These are phyloP conservation scores for Echinosophora koreensis DNA, from an alignment of 306 rosid genomes.

Conservation along the genomic window DNA sequence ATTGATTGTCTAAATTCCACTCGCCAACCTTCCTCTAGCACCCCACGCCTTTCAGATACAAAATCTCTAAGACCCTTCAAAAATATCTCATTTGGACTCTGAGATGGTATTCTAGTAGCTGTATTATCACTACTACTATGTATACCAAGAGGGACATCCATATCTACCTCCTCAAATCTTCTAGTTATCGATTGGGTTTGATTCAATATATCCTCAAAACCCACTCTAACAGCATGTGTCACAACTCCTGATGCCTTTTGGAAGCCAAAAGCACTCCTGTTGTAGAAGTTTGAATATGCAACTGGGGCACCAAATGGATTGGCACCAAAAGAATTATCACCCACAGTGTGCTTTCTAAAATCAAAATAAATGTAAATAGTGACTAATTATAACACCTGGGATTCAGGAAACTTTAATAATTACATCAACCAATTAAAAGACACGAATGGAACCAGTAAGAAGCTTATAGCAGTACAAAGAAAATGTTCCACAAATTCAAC, in stretches of 20 bases:
- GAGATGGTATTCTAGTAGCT: conserved; percentile 60
- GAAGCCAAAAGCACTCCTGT: conserved; percentile 70
- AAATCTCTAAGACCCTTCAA: conserved; percentile 94
- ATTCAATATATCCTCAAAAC: conserved; percentile 75
- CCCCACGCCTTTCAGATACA: conserved; percentile 84
- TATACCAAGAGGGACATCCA: conserved; percentile 65
- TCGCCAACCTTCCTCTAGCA: conserved; percentile 94
- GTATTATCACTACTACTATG: conserved; percentile 63
- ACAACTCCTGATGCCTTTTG: conserved; percentile 68
- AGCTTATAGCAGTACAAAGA: conserved; percentile 18
- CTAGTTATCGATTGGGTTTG: conserved; percentile 60
- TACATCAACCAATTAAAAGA: conserved; percentile 34
- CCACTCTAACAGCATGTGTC: conserved; percentile 71
- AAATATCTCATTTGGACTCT: conserved; percentile 68
- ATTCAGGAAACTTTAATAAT: conserved; percentile 46
- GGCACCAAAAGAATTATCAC: conserved; percentile 86
- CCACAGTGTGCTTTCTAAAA: conserved; percentile 87
- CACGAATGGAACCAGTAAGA: conserved; percentile 20
- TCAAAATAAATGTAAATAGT: conserved; percentile 62
- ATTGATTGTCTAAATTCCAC: conserved; percentile 83
- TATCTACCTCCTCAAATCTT: conserved; percentile 69
- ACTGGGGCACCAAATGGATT: conserved; percentile 76
- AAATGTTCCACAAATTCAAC: conserved; percentile 6
- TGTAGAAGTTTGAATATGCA: conserved; percentile 66
- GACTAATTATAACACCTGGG: conserved; percentile 53